Percentiles rank a stretch among this genome's conserved stretches.
These are phyloP conservation scores for Linum trigynum DNA, from an alignment of 345 rosid genomes.

Conservation along the genomic window DNA sequence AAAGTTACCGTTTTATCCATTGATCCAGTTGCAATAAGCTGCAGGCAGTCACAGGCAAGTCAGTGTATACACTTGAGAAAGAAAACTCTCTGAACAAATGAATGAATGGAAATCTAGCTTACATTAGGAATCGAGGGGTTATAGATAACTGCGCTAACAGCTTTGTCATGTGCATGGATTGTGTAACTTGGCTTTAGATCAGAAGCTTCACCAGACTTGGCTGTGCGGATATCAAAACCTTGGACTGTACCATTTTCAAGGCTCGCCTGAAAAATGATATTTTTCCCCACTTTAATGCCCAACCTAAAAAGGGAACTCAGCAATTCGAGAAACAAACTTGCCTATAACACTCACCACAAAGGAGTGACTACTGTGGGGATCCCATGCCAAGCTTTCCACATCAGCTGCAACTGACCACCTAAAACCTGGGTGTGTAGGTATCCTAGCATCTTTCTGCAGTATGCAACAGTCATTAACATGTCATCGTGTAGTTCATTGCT, in stretches of 20 bases:
- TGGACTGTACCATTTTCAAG: conserved; percentile 84
- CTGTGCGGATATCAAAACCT: conserved; percentile 49
- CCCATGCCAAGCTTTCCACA: conserved; percentile 89
- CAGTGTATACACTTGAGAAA: background rate
- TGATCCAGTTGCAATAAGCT: conserved; percentile 45
- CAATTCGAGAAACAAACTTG: background rate
- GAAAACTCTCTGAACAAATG: background rate
- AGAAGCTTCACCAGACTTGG: conserved; percentile 42
- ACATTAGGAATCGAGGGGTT: conserved; percentile 43
- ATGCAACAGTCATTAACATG: conserved; percentile 3
- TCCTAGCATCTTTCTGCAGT: conserved; percentile 74
- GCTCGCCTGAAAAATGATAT: conserved; percentile 42
- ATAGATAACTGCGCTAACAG: conserved; percentile 57
- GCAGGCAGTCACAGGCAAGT: background rate
- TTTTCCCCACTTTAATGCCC: background rate
- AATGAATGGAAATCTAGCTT: background rate
- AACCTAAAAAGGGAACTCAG: background rate
- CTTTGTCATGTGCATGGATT: conserved; percentile 81
- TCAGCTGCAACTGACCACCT: conserved; percentile 70
- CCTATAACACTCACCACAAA: conserved; percentile 54
- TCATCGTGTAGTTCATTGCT: too few species aligned
- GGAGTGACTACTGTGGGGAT: conserved; percentile 70
- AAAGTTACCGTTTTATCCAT: conserved; percentile 29
- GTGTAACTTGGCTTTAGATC: conserved; percentile 53
- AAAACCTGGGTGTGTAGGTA: conserved; percentile 62